phyloP scores from a whole-genome alignment of 345 rosid species.

The Erysimum cheiranthoides region DNA sequence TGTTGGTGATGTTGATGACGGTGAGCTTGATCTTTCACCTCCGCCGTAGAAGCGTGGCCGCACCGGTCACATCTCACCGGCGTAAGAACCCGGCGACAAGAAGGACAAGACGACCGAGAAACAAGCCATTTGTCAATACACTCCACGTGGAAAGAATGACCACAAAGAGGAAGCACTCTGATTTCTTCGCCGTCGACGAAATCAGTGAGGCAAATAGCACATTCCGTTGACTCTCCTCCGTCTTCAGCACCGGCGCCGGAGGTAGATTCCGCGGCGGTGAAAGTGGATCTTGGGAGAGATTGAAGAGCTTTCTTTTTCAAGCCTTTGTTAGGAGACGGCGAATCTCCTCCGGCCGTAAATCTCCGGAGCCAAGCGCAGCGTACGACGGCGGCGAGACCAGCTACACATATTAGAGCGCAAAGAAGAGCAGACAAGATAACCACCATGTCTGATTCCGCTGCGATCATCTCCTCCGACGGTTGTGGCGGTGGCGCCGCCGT shows the following conservation, averaged over 20 bases:
- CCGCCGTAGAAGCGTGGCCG: constrained; percentile 35
- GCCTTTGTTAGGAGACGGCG: constrained; percentile 57
- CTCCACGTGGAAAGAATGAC: constrained; percentile 63
- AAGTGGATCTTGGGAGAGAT: constrained; percentile 67
- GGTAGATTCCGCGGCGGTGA: constrained; percentile 42
- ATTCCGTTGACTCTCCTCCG: constrained; percentile 45
- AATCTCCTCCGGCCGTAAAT: not conserved
- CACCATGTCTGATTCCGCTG: constrained; percentile 65
- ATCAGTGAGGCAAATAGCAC: constrained; percentile 64
- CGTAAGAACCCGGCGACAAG: constrained; percentile 67
- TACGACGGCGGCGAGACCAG: constrained; percentile 67
- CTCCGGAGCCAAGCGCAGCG: constrained; percentile 69
- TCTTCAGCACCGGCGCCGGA: constrained; percentile 14
- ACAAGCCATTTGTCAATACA: constrained; percentile 74
- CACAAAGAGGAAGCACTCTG: constrained; percentile 65
- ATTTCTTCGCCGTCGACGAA: constrained; percentile 62
- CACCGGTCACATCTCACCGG: constrained; percentile 45
- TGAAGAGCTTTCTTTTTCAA: constrained; percentile 71
- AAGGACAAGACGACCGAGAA: constrained; percentile 68
- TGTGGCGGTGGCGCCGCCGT: constrained; percentile 54
- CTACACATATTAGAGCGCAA: constrained; percentile 73
- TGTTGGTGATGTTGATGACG: constrained; percentile 40
- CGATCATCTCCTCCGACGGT: constrained; percentile 35
- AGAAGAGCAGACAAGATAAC: constrained; percentile 71
- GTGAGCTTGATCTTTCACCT: constrained; percentile 33